These are phyloP conservation scores for Pythium grandisporangium DNA, from an alignment of 352 stramenopile genomes.

Conservation along the genomic window DNA sequence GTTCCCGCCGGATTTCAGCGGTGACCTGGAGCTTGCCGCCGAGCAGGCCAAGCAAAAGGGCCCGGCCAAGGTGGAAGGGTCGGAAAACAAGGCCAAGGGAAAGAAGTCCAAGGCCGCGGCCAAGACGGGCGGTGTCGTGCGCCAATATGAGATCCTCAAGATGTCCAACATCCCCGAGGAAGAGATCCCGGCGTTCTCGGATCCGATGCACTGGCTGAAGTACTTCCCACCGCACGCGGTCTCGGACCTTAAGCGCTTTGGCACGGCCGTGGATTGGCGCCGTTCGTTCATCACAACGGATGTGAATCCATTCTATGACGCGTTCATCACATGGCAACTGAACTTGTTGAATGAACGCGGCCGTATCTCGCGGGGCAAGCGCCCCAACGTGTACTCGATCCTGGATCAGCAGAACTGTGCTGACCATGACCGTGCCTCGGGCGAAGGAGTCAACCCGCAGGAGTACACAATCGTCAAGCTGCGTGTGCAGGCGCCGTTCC, in stretches of 20 bases:
- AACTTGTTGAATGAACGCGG: slow-evolving; percentile 92
- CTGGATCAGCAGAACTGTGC: slow-evolving; percentile 98
- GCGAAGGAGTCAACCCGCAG: slow-evolving; percentile 98
- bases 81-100: slow-evolving; percentile 86
- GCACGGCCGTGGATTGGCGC: slow-evolving; percentile 96
- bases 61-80: slow-evolving; percentile 74
- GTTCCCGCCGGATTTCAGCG: slow-evolving; percentile 90
- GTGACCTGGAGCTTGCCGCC: slow-evolving; percentile 30
- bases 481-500: slow-evolving; percentile 76
- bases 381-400: slow-evolving; percentile 98
- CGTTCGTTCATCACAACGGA: slow-evolving; percentile 99
- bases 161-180: slow-evolving; percentile 86
- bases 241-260: slow-evolving; percentile 96
- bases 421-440: slow-evolving; percentile 97
- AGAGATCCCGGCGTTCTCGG: slow-evolving; percentile 96
- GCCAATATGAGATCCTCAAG: slow-evolving; percentile 99
- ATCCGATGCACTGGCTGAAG: slow-evolving; percentile 96
- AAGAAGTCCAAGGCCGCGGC: slow-evolving; percentile 98
- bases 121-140: slow-evolving; percentile 96
- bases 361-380: slow-evolving; percentile 90
- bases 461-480: slow-evolving; percentile 99
- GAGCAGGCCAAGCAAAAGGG: slow-evolving; percentile 34
- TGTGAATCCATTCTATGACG: slow-evolving; percentile 99
- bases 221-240: slow-evolving; percentile 98
- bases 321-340: slow-evolving; percentile 99